Evolutionary conservation across 139 green algal species (phyloP).

Genomic region (Limnomonas spitsbergensis): DNA sequence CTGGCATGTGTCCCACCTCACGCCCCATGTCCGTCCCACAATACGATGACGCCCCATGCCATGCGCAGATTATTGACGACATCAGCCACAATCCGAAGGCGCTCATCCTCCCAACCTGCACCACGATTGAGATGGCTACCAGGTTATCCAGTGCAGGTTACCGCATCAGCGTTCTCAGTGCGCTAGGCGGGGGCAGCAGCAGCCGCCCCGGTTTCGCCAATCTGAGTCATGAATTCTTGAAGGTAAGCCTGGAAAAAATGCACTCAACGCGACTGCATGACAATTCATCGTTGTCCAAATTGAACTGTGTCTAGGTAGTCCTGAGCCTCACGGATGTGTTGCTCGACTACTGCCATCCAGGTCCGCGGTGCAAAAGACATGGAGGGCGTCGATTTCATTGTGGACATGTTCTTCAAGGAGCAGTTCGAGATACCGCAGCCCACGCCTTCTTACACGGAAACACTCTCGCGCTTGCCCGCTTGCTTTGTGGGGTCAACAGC

Average conservation of each 20-base stretch:
- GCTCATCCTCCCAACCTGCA: too few species aligned
- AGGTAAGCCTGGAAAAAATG: too few species aligned
- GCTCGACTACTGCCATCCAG: too few species aligned
- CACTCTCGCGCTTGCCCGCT: conserved; percentile 16
- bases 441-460: conserved; percentile 16
- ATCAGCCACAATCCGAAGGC: too few species aligned
- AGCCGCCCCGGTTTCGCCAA: conserved; percentile 20
- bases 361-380: neutral
- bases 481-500: conserved; percentile 36
- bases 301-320: too few species aligned
- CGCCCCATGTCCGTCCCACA: too few species aligned
- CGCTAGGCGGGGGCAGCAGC: conserved; percentile 9
- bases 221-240: conserved; percentile 36
- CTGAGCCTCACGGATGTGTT: too few species aligned
- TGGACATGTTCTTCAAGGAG: conserved; percentile 36
- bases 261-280: too few species aligned
- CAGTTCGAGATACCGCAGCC: conserved; percentile 36
- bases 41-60: too few species aligned
- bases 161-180: neutral
- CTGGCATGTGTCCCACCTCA: too few species aligned
- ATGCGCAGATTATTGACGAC: too few species aligned
- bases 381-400: conserved; percentile 29
- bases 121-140: neutral
- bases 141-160: neutral
- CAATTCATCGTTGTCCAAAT: too few species aligned